phyloP scores from a whole-genome alignment of 345 rosid species.

The Psidium friedrichsthalianum region DNA sequence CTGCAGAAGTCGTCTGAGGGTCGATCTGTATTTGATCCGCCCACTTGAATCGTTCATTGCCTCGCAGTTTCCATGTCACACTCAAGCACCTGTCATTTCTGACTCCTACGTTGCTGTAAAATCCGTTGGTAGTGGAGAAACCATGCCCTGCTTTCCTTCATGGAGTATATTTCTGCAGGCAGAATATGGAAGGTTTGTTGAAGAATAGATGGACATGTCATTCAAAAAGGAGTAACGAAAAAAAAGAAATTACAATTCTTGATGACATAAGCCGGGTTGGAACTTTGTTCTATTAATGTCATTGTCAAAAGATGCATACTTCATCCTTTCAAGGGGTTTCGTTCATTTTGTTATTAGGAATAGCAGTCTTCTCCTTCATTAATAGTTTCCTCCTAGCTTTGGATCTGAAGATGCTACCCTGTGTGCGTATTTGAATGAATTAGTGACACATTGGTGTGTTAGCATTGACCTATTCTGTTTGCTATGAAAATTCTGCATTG shows the following conservation, averaged over 20 bases:
- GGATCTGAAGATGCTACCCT: not conserved
- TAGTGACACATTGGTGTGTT: not conserved
- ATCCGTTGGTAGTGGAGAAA: not conserved
- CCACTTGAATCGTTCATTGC: not conserved
- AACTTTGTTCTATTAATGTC: not conserved
- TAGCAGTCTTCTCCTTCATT: not conserved
- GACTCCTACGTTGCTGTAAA: not conserved
- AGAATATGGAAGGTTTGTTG: not conserved
- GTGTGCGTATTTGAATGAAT: not conserved
- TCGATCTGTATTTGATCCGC: not conserved
- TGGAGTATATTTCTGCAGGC: not conserved
- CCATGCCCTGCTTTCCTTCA: not conserved
- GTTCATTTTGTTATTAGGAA: not conserved
- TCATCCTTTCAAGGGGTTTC: not conserved
- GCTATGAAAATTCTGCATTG: not conserved
- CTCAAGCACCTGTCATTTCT: not conserved
- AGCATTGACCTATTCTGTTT: not conserved
- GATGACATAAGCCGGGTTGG: not conserved
- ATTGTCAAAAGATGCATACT: not conserved
- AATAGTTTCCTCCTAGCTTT: not conserved
- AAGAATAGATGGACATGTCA: not conserved
- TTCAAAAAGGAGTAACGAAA: not conserved
- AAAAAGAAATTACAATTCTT: not conserved
- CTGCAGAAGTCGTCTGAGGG: not conserved
- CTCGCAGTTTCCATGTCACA: not conserved